Base-by-base conservation (phyloP, 2,329 filamentous ascomycete genomes). In the Amauroascus niger region DNA sequence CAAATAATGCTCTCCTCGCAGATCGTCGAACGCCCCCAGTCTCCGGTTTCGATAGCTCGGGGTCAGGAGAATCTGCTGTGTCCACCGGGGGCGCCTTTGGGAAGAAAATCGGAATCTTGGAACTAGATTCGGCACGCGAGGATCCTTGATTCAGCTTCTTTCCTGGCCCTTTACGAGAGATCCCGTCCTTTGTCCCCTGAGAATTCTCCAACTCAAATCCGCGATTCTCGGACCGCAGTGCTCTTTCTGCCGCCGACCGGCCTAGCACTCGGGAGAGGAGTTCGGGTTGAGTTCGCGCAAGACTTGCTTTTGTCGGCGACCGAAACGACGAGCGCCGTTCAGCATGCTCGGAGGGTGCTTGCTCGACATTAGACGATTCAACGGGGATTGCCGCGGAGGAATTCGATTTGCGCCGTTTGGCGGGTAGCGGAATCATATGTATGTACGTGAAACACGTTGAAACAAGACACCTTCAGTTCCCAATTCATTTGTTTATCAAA, bases 231-330 rank as follows among this genome's bases (percentile, higher is more conserved):
- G 59, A 59, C 63, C 63, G 50, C 58, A 59, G 51, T 58, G 56
- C 65, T 60, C 56, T 69, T 67, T 57, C 67, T 55, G 40, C 69
- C 62, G 60, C 70, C 60, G 61, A 69, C 63, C 53, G 70, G 69
- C 61, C 70, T 61, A 62, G 70, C 65, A 64, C 63, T 58, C 75
- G 72, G 53, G 74, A 70, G 32, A 83, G 67, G 6, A 83, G 71
- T 9, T 81, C 76, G 0, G 82, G 79, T 57, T 84, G 79, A 46
- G 79, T 76, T 58, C 79, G 77, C 54, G 81, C 74, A 13, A 85
- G 68, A 61, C 81, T 86, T 11, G 82, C 76, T 63, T 76, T 80
- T 0, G 82, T 85, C 0, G 84, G 82, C n/a, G 82, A 84, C 52
- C 79, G 79, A 63, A 82, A 86, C 0, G 82, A 84, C 0, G 79